Percentiles rank a stretch among this genome's conserved stretches.
Conservation (phyloP, 176 grass and related monocot genomes). For the Aegilops bicornis region DNA sequence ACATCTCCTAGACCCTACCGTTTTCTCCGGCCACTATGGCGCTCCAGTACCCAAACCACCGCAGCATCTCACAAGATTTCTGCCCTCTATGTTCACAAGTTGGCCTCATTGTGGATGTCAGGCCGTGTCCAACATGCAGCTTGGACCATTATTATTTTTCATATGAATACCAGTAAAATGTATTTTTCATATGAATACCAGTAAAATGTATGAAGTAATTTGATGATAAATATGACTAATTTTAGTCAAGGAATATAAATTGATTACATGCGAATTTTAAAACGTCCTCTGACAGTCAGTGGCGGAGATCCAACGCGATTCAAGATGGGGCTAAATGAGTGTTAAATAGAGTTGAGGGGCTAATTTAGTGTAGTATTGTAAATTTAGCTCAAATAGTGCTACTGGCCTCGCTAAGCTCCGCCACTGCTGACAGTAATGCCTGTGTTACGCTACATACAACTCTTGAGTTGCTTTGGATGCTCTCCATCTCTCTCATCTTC, state of each 20-base stretch:
- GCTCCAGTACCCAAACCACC: slow-evolving; percentile 28
- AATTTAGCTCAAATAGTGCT: no score
- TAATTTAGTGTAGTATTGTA: no score
- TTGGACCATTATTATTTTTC: no score
- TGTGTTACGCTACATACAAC: not conserved
- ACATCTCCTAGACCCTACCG: slow-evolving; percentile 4
- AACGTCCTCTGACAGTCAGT: not conserved
- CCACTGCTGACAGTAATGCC: not conserved
- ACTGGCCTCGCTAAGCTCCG: no score
- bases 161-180: no score
- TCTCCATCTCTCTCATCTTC: not conserved
- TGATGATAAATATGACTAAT: not conserved
- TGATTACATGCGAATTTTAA: not conserved
- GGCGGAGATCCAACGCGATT: no score
- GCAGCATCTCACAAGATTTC: slow-evolving; percentile 14
- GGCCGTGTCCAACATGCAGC: not conserved
- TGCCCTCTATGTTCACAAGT: not conserved
- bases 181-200: no score
- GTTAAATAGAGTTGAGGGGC: no score
- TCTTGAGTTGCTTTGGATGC: slow-evolving; percentile 26
- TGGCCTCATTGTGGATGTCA: not conserved
- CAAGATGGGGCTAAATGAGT: no score
- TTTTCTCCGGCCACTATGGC: slow-evolving; percentile 36
- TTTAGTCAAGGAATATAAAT: no score
- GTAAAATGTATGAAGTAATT: not conserved